Conservation (phyloP, 1,284 basidiomycete genomes). For the Amylostereum areolatum region DNA sequence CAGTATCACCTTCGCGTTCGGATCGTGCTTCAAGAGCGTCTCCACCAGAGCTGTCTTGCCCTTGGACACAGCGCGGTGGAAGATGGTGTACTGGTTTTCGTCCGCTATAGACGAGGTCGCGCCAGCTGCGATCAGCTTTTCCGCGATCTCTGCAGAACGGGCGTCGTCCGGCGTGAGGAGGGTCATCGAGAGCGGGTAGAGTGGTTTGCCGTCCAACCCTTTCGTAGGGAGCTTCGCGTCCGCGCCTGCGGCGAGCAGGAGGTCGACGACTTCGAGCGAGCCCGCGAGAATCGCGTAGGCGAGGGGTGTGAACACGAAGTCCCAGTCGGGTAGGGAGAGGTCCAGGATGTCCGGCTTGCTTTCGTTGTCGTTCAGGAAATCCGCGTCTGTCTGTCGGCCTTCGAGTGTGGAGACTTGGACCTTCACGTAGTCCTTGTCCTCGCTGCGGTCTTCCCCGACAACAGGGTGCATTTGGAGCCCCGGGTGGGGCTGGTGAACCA, state of each 20-base stretch:
- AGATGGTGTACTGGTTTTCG: constrained; percentile 36
- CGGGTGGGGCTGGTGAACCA: too few relatives aligned
- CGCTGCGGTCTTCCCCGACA: too few relatives aligned
- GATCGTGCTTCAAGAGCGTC: constrained; percentile 43
- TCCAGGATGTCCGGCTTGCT: constrained; percentile 51
- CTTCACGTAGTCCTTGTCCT: too few relatives aligned
- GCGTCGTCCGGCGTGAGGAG: constrained; percentile 40
- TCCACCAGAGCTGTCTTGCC: too few relatives aligned
- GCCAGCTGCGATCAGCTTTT: constrained; percentile 40
- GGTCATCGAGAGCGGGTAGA: constrained; percentile 45
- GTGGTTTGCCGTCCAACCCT: constrained; percentile 16
- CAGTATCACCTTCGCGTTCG: constrained; percentile 38
- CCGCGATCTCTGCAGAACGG: constrained; percentile 34
- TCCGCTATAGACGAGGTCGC: constrained; percentile 46
- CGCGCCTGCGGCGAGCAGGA: constrained; percentile 40
- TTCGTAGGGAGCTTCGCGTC: constrained; percentile 23
- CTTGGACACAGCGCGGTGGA: constrained; percentile 42
- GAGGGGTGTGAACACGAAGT: constrained; percentile 47
- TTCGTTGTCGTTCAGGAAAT: too few relatives aligned
- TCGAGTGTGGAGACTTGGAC: too few relatives aligned
- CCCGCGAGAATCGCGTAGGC: constrained; percentile 44
- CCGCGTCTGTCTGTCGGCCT: constrained; percentile 37
- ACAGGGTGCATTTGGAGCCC: too few relatives aligned
- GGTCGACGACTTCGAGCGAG: constrained; percentile 36
- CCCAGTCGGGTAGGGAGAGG: constrained; percentile 50